These are phyloP conservation scores for Apiotrichum porosum DNA, from an alignment of 1,284 basidiomycete genomes.

Conservation along the genomic window DNA sequence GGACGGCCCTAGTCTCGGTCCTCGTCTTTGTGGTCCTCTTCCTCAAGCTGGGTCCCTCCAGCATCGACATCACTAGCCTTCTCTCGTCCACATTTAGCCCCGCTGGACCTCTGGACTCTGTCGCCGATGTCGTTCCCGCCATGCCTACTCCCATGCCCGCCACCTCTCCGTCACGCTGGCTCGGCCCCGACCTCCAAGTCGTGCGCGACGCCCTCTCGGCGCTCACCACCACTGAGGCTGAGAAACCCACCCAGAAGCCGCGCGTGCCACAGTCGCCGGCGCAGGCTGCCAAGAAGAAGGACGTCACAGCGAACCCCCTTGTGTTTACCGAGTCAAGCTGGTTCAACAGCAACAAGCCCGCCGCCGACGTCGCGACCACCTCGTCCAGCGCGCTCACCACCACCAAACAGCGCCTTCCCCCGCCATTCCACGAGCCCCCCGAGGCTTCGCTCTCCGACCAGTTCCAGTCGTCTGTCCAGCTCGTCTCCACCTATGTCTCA, in stretches of 20 bases:
- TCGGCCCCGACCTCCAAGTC: conserved; percentile 3
- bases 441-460: background rate
- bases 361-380: background rate
- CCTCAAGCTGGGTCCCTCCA: background rate
- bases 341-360: background rate
- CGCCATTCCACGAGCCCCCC: background rate
- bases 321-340: background rate
- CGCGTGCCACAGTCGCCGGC: too few species aligned
- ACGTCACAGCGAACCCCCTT: background rate
- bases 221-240: background rate
- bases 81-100: background rate
- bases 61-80: background rate
- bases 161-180: background rate
- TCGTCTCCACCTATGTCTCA: background rate
- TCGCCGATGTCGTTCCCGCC: background rate
- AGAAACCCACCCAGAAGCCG: too few species aligned
- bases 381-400: background rate
- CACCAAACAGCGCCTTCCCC: background rate
- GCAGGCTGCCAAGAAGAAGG: background rate
- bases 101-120: background rate
- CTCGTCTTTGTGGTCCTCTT: conserved; percentile 1
- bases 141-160: background rate
- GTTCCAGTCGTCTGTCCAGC: background rate
- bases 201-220: conserved; percentile 5
- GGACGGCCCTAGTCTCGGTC: conserved; percentile 2